A percentile compares a stretch with the other conserved stretches of the same genome.
Evolutionary conservation across 78 protist genomes (phyloP).

Genomic region (Ministeria vibrans): DNA sequence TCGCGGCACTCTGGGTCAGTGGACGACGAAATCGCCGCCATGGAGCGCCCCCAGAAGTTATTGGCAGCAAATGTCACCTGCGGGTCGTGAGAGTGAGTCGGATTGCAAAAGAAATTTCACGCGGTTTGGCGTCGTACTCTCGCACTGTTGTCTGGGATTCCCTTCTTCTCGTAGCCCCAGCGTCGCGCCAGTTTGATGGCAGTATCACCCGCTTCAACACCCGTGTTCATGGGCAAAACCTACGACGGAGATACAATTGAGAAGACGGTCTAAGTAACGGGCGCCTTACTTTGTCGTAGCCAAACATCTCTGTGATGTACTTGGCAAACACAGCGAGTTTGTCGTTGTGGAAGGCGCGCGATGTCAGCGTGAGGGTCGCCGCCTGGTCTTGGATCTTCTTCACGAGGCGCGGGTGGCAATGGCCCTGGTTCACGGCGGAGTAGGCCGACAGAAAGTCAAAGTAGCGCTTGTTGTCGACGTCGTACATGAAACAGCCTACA

Average conservation of each 20-base stretch:
- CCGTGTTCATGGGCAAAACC: conserved; percentile 95
- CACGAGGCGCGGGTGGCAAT: conserved; percentile 85
- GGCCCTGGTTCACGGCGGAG: conserved; percentile 95
- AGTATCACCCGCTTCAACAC: conserved; percentile 77
- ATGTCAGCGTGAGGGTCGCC: conserved; percentile 64
- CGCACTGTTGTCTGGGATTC: conserved; percentile 75
- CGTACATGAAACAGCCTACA: conserved; percentile 88
- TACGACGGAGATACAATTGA: too few species aligned
- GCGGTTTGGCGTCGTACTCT: not conserved
- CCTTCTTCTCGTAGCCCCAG: conserved; percentile 87
- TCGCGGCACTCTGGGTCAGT: conserved; percentile 68
- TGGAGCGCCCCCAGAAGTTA: conserved; percentile 95
- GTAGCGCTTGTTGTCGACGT: conserved; percentile 89
- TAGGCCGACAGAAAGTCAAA: conserved; percentile 91
- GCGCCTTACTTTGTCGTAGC: conserved; percentile 82
- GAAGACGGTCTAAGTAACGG: too few species aligned
- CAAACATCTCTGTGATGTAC: conserved; percentile 60
- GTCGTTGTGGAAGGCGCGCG: conserved; percentile 95
- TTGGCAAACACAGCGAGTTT: conserved; percentile 57
- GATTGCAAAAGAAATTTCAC: not conserved
- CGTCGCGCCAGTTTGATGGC: conserved; percentile 90
- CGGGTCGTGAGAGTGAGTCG: not conserved
- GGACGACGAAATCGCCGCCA: conserved; percentile 71
- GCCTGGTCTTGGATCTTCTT: conserved; percentile 76
- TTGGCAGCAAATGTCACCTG: conserved; percentile 51